These are phyloP conservation scores for Zalaria sp. DNA, from an alignment of 2,329 filamentous ascomycete species.

Conservation along the genomic window DNA sequence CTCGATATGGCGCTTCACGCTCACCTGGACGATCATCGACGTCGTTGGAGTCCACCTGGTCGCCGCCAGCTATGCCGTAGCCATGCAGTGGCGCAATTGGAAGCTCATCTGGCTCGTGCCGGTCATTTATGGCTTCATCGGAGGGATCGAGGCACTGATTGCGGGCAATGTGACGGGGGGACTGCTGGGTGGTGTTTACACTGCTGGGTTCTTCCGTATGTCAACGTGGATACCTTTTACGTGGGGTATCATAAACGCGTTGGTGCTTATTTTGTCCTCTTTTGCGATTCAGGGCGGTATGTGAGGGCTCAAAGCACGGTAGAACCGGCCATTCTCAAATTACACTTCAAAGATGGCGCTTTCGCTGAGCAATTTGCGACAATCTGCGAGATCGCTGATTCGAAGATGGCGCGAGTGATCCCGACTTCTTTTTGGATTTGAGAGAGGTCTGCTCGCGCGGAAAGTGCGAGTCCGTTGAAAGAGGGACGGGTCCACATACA, in stretches of 20 bases:
- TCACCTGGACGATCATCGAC: slow-evolving; percentile 73
- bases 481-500: no score
- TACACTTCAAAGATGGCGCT: no score
- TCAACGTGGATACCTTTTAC: slow-evolving; percentile 88
- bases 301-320: slow-evolving; percentile 26
- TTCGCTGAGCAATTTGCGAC: no score
- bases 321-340: no score
- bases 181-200: slow-evolving; percentile 70
- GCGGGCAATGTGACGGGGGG: slow-evolving; percentile 71
- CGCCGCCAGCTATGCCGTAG: slow-evolving; percentile 56
- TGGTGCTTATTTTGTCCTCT: slow-evolving; percentile 72
- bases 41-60: slow-evolving; percentile 62
- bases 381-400: no score
- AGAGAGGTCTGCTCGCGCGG: no score
- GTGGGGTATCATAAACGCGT: slow-evolving; percentile 73
- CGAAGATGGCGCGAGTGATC: no score
- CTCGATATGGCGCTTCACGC: slow-evolving; percentile 78
- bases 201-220: slow-evolving; percentile 74
- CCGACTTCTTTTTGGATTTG: no score
- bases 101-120: slow-evolving; percentile 56
- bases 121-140: slow-evolving; percentile 54
- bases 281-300: slow-evolving; percentile 88
- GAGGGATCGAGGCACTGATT: slow-evolving; percentile 61
- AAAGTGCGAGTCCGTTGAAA: no score
- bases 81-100: slow-evolving; percentile 49